A percentile compares a stretch with the other conserved stretches of the same genome.
Evolutionary conservation across 768 basidiomycete genomes (phyloP).

Genomic region (Pleurotus tuoliensis): DNA sequence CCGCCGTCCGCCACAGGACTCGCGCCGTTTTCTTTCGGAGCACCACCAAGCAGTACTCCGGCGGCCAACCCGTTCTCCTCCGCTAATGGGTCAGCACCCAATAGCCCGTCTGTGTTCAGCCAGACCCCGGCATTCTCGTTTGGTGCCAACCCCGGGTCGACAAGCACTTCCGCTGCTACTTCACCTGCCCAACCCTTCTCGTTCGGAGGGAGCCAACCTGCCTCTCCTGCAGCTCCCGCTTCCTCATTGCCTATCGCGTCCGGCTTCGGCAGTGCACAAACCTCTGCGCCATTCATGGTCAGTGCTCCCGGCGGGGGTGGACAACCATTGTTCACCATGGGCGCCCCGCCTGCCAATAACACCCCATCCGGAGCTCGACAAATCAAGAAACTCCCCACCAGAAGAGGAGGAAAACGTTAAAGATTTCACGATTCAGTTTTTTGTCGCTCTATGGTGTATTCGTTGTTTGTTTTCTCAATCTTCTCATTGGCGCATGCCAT

Average conservation of each 20-base stretch:
- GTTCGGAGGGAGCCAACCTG: slow-evolving; percentile 57
- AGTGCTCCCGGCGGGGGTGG: slow-evolving; percentile 30
- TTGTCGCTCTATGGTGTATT: background rate
- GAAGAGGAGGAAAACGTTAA: slow-evolving; percentile 38
- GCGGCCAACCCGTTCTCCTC: slow-evolving; percentile 44
- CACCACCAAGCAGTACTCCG: slow-evolving; percentile 12
- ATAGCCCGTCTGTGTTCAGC: slow-evolving; percentile 56
- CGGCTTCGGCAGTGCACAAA: slow-evolving; percentile 36
- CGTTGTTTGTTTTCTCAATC: background rate
- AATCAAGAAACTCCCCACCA: slow-evolving; percentile 55
- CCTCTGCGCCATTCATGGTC: slow-evolving; percentile 44
- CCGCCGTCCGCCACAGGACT: slow-evolving; percentile 15
- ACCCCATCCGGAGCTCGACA: slow-evolving; percentile 31
- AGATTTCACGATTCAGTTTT: background rate
- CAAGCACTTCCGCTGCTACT: slow-evolving; percentile 23
- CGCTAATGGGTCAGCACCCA: slow-evolving; percentile 42
- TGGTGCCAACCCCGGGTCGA: slow-evolving; percentile 24
- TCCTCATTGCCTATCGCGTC: slow-evolving; percentile 26
- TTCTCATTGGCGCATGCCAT: background rate
- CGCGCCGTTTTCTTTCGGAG: slow-evolving; percentile 27
- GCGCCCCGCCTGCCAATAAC: slow-evolving; percentile 43
- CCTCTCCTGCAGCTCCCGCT: slow-evolving; percentile 46
- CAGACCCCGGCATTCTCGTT: slow-evolving; percentile 45
- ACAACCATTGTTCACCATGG: slow-evolving; percentile 55
- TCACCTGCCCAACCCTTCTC: slow-evolving; percentile 35